phyloP scores from a whole-genome alignment of 1,284 basidiomycete species.

The Fomitopsis palustris region DNA sequence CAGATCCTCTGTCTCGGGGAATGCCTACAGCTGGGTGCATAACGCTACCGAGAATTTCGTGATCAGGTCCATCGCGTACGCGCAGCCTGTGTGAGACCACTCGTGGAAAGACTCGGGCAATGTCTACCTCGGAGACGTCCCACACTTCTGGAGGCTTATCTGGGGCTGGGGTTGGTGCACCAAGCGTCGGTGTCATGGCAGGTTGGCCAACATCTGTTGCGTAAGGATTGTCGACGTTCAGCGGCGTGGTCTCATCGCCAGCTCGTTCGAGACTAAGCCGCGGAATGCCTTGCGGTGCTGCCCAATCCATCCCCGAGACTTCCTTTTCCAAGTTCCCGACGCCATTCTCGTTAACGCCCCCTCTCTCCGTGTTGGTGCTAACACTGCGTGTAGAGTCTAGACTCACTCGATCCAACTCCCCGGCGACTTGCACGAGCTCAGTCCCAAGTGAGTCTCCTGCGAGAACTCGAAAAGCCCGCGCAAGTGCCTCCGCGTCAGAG shows the following conservation, averaged over 20 bases:
- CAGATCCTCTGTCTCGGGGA: background rate
- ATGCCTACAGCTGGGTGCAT: conserved; percentile 36
- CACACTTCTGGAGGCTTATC: conserved; percentile 30
- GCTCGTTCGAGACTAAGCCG: background rate
- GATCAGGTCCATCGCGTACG: conserved; percentile 60
- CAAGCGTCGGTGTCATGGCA: background rate
- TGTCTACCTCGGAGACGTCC: conserved; percentile 68
- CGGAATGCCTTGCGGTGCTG: background rate
- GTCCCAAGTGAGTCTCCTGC: conserved; percentile 41
- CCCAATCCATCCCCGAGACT: conserved; percentile 1
- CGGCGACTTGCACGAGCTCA: conserved; percentile 19
- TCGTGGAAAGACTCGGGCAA: conserved; percentile 65
- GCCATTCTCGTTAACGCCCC: background rate
- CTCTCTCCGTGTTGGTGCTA: conserved; percentile 3
- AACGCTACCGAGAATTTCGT: conserved; percentile 62
- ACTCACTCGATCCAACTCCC: conserved; percentile 4
- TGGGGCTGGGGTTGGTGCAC: background rate
- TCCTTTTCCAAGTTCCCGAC: background rate
- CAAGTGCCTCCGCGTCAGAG: conserved; percentile 57
- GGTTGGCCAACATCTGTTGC: background rate
- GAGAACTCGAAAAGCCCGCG: conserved; percentile 61
- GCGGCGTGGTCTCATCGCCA: background rate
- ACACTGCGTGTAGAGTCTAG: background rate
- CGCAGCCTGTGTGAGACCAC: conserved; percentile 69
- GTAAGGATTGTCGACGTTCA: background rate